phyloP scores from a whole-genome alignment of 176 grass and related monocot species.

The Aegilops umbellulata region DNA sequence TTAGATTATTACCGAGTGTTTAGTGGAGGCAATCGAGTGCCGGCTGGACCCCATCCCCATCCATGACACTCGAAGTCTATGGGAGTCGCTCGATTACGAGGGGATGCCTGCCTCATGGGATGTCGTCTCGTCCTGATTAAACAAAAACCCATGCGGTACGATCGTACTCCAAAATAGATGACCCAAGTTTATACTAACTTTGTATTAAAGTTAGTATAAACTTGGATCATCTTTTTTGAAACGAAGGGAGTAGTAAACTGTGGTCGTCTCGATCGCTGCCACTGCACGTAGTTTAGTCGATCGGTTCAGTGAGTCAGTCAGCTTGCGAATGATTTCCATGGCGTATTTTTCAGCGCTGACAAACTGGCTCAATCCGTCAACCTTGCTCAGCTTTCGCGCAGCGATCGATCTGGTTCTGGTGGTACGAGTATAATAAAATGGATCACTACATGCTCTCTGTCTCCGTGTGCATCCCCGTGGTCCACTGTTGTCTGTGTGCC shows the following conservation, averaged over 20 bases:
- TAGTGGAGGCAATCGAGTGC: constrained; percentile 41
- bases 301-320: neutral
- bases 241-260: neutral
- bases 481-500: neutral
- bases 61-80: neutral
- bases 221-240: too few relatives aligned
- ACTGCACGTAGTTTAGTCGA: neutral
- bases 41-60: neutral
- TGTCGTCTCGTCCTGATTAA: neutral
- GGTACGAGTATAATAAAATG: neutral
- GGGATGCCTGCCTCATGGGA: constrained; percentile 51
- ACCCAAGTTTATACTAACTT: too few relatives aligned
- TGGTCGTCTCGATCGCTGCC: constrained; percentile 15
- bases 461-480: neutral
- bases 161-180: too few relatives aligned
- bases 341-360: neutral
- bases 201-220: too few relatives aligned
- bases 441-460: neutral
- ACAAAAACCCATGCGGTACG: neutral
- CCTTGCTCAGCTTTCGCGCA: neutral
- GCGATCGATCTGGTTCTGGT: neutral
- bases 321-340: neutral
- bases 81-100: constrained; percentile 29
- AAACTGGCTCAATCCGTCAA: neutral
- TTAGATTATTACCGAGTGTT: neutral